Conservation (phyloP, 2,329 filamentous ascomycete species). For the Xylaria sp. region DNA sequence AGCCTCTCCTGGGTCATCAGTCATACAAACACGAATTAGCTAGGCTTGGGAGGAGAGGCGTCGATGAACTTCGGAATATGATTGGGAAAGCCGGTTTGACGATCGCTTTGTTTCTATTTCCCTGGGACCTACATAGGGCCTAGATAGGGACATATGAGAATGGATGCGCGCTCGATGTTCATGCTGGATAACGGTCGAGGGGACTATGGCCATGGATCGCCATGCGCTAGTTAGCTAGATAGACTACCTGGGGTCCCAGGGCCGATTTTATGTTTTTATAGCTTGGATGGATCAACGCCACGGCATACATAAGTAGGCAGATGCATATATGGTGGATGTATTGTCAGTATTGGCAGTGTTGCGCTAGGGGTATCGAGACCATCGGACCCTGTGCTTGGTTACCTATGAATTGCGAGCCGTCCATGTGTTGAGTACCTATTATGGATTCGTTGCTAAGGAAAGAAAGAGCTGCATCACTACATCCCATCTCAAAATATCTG, state of each 20-base stretch:
- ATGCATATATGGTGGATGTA: neutral
- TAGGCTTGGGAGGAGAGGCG: neutral
- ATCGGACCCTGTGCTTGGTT: neutral
- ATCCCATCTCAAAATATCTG: no score
- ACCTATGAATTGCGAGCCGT: no score
- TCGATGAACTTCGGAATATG: neutral
- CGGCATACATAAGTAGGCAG: neutral
- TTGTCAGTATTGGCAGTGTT: no score
- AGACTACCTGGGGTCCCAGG: neutral
- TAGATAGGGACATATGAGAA: neutral
- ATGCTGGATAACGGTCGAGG: neutral
- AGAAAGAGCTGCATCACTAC: no score
- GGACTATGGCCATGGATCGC: neutral
- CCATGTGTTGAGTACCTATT: no score
- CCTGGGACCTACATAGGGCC: neutral
- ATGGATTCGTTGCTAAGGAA: no score
- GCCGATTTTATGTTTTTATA: constrained; percentile 12
- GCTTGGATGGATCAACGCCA: constrained; percentile 9
- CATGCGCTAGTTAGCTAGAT: neutral
- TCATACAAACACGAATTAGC: neutral
- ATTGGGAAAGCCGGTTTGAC: neutral
- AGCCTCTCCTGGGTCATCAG: no score
- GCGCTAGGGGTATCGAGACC: neutral
- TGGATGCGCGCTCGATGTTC: neutral
- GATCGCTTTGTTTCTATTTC: neutral